Evolutionary conservation across 768 basidiomycete species (phyloP).

Genomic region (Coprinellus micaceus): DNA sequence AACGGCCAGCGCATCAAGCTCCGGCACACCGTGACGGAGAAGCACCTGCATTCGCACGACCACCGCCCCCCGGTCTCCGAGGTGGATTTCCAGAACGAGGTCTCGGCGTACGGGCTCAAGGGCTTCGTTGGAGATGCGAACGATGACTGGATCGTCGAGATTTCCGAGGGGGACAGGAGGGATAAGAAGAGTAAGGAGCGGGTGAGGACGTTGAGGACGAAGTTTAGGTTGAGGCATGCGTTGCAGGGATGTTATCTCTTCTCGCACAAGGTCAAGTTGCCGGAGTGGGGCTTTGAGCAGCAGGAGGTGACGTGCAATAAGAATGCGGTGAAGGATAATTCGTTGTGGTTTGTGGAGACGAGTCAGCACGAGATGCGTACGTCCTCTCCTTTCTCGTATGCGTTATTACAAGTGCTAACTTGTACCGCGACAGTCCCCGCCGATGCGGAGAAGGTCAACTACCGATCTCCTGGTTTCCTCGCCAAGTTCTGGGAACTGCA

Average conservation of each 20-base stretch:
- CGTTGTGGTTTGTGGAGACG: conserved; percentile 93
- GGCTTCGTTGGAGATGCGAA: conserved; percentile 87
- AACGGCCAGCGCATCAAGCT: conserved; percentile 74
- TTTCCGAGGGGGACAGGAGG: conserved; percentile 61
- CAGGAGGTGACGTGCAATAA: conserved; percentile 99
- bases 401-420: no score
- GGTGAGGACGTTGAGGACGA: conserved; percentile 74
- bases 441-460: conserved; percentile 82
- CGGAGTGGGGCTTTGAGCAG: conserved; percentile 97
- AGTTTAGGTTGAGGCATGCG: conserved; percentile 79
- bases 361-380: conserved; percentile 66
- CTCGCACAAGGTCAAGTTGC: conserved; percentile 96
- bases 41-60: conserved; percentile 93
- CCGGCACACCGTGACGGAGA: conserved; percentile 74
- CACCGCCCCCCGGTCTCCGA: conserved; percentile 92
- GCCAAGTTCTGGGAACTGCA: conserved; percentile 90
- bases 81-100: conserved; percentile 99
- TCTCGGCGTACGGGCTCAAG: conserved; percentile 87
- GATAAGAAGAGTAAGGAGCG: conserved; percentile 68
- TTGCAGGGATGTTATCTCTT: conserved; percentile 95
- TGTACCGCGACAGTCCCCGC: conserved; percentile 75
- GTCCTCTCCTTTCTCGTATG: conserved; percentile 26
- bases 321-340: conserved; percentile 86
- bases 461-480: conserved; percentile 84
- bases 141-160: conserved; percentile 90